Conservation (phyloP, 176 grass and related monocot genomes). For the Secale cereale region DNA sequence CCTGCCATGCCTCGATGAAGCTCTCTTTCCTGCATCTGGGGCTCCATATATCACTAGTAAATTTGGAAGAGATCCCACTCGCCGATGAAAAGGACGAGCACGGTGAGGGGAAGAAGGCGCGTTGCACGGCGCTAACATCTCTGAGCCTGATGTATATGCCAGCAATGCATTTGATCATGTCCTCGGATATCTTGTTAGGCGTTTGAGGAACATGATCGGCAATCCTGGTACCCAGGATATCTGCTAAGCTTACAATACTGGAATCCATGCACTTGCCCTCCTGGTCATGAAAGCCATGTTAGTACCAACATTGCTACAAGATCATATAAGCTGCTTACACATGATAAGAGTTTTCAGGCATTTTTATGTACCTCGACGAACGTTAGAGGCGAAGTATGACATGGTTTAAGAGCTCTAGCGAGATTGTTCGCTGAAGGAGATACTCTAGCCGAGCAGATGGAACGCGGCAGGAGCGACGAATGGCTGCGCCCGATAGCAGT, state of each 20-base stretch:
- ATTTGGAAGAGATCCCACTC: slow-evolving; percentile 65
- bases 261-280: slow-evolving; percentile 47
- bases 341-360: neutral
- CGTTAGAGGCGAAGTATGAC: slow-evolving; percentile 68
- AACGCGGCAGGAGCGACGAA: slow-evolving; percentile 71
- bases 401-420: slow-evolving; percentile 70
- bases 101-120: slow-evolving; percentile 58
- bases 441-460: slow-evolving; percentile 70
- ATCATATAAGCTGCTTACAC: neutral
- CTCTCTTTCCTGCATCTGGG: slow-evolving; percentile 69
- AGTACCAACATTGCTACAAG: neutral
- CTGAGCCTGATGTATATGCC: slow-evolving; percentile 63
- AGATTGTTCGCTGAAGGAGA: slow-evolving; percentile 68
- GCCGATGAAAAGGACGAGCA: slow-evolving; percentile 90
- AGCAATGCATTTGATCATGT: slow-evolving; percentile 84
- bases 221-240: slow-evolving; percentile 87
- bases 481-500: slow-evolving; percentile 56
- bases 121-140: slow-evolving; percentile 29
- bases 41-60: slow-evolving; percentile 62
- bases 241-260: slow-evolving; percentile 66
- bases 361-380: slow-evolving; percentile 60
- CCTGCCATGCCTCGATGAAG: slow-evolving; percentile 45
- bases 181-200: slow-evolving; percentile 87
- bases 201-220: slow-evolving; percentile 90
- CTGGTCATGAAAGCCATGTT: slow-evolving; percentile 36